Base-by-base conservation (phyloP, 192 early-diverging fungal genomes). In the Rhizophlyctis rosea region DNA sequence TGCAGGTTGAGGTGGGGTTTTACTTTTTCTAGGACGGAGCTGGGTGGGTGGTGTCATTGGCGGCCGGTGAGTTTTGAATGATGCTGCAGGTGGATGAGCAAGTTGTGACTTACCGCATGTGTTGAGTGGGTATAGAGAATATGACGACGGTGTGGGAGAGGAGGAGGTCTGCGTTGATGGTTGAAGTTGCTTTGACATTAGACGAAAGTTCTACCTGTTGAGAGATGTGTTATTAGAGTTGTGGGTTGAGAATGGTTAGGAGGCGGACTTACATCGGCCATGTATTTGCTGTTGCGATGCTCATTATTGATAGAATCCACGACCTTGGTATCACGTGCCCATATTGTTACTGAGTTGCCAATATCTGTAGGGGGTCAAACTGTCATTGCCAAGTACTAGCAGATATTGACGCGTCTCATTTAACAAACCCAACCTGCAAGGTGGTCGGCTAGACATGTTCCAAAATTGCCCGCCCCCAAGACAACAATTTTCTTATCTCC, bases 401-500 rank as follows among this genome's bases (percentile, higher is more conserved):
- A n/a, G n/a, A n/a, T n/a, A n/a, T n/a, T n/a, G n/a, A n/a, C n/a
- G n/a, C 18, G 60, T 11, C 9, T n/a, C n/a, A n/a, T n/a, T n/a
- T n/a, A n/a, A n/a, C n/a, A n/a, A n/a, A n/a, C 31, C 59, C 13
- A 34, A 77, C 76, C 49, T 28, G 76, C 77, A 24, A 81, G 54
- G 49, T 81, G 80, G 54, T 79, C 80, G 2, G 76, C 77, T 9
- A 81, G 67, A 47, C 80, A 81, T 0, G 80, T 79, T 13, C 80
- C 80, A 68, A 80, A 80, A 73, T 80, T 77, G 21, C 79, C 71
- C 2, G 61, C 65, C 9, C 71, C 71, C n/a, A 73, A 47, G 31
- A 73, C 65, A 21, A 73, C 21, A 2, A 73, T 47, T 30, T 67
- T 66, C 21, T 58, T 36, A 52, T 71, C 64, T 13, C 54, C 36